Base-by-base conservation (phyloP, 2,329 filamentous ascomycete genomes). In the Tolypocladium ovalisporum region DNA sequence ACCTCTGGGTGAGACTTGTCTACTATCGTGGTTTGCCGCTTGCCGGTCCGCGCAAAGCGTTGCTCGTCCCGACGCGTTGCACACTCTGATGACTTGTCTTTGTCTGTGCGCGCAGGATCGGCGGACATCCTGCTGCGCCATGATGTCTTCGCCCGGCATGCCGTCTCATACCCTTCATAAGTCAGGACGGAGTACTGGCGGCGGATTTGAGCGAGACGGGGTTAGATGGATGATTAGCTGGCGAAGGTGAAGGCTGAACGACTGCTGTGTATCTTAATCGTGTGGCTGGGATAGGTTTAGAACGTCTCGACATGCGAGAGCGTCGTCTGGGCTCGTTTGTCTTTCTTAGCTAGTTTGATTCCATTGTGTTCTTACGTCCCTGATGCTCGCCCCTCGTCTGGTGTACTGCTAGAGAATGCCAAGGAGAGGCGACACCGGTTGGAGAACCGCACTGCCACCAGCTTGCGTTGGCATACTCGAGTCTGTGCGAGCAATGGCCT, bases 181-280 rank as follows among this genome's bases (percentile, higher is more conserved):
- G 64, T 63, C 63, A 66, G 63, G 65, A 67, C 66, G 68, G 64
- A 69, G 66, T 64, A 63, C 61, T 60, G 62, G 65, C 59, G 63
- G 62, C 62, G 66, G 67, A 66, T 63, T 64, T 65, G 64, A 67
- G 66, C 63, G 67, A 67, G 65, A 67, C 65, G 64, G 65, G 68
- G 69, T 64, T 64, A 66, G 67, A 68, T 62, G 66, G 63, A 66
- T 61, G 63, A 63, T 63, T 67, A 62, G 63, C 62, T 62, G 61
- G 55, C 53, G 55, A 17, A 32, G 51, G 54, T 55, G 61, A 60
- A 58, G 60, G 62, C 62, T 62, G 64, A 70, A 67, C 63, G 66
- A 65, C 65, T 67, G 66, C 65, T 70, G 66, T 73, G 70, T 73
- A 74, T 72, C 73, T 71, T 73, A 73, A 66, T 66, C 62, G 65